These are phyloP conservation scores for Neofusicoccum parvum DNA, from an alignment of 2,329 filamentous ascomycete genomes.

Conservation along the genomic window DNA sequence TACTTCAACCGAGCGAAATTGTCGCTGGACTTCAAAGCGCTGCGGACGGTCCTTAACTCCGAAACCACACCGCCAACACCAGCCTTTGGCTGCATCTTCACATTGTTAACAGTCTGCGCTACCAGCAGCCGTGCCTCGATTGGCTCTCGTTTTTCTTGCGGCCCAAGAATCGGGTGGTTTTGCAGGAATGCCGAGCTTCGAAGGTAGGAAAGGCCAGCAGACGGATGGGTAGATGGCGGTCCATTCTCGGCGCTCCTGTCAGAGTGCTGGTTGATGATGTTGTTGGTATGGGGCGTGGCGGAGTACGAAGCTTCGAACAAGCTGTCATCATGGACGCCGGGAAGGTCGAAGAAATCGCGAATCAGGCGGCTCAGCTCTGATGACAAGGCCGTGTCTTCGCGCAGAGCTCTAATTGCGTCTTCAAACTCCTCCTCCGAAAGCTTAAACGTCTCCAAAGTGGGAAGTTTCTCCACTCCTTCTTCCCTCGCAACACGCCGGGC, in stretches of 20 bases:
- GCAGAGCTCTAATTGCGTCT: constrained; percentile 39
- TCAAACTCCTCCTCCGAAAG: constrained; percentile 32
- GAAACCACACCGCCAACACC: constrained; percentile 51
- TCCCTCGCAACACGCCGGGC: background rate
- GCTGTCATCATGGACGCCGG: constrained; percentile 32
- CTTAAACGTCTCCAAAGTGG: constrained; percentile 31
- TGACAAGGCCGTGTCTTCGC: constrained; percentile 53
- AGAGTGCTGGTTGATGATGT: background rate
- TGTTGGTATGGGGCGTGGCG: background rate
- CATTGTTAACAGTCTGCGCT: constrained; percentile 16
- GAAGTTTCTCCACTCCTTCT: background rate
- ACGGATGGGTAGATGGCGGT: constrained; percentile 64
- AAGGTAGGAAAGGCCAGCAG: constrained; percentile 64
- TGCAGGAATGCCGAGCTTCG: constrained; percentile 56
- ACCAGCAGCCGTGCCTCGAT: constrained; percentile 61
- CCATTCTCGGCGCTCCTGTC: background rate
- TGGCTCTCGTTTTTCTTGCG: constrained; percentile 55
- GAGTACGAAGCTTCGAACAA: background rate
- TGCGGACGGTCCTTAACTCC: constrained; percentile 30
- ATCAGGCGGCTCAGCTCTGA: constrained; percentile 57
- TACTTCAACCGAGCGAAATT: constrained; percentile 44
- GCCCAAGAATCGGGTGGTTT: constrained; percentile 64
- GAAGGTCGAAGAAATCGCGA: constrained; percentile 59
- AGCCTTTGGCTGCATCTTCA: constrained; percentile 37
- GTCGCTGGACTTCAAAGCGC: constrained; percentile 39